Percentiles rank a stretch among this genome's conserved stretches.
These are phyloP conservation scores for Cladochytrium tenue DNA, from an alignment of 371 early-diverging fungal genomes.

Conservation along the genomic window DNA sequence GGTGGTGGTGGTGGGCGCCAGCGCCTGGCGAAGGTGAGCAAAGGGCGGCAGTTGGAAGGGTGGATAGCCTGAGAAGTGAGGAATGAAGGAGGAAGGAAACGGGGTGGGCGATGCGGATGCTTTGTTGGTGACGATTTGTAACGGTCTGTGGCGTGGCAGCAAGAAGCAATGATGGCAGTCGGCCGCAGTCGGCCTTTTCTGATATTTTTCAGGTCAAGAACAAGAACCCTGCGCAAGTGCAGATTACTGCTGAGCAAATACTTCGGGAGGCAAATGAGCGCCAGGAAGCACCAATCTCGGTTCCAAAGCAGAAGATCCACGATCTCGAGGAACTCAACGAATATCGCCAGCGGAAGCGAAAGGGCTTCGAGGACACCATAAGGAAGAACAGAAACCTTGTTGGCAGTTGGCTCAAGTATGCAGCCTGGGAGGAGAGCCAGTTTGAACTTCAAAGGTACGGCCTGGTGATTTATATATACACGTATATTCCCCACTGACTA, in stretches of 20 bases:
- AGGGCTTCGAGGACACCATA: conserved; percentile 91
- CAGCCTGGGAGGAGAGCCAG: conserved; percentile 92
- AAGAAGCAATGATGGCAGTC: too few relatives aligned
- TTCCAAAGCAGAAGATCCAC: conserved; percentile 87
- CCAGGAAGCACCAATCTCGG: conserved; percentile 71
- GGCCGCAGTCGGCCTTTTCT: too few relatives aligned
- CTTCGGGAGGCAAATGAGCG: conserved; percentile 92
- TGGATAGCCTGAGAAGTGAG: too few relatives aligned
- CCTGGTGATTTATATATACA: not conserved
- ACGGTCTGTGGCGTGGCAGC: too few relatives aligned
- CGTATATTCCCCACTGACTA: not conserved
- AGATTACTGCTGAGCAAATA: conserved; percentile 98
- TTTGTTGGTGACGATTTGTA: too few relatives aligned
- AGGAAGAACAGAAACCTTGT: conserved; percentile 81
- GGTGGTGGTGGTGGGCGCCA: too few relatives aligned
- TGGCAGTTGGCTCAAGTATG: conserved; percentile 93
- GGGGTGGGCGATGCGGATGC: too few relatives aligned
- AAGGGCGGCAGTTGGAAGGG: too few relatives aligned
- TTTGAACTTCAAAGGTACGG: conserved; percentile 70
- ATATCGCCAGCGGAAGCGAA: conserved; percentile 85
- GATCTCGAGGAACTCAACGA: conserved; percentile 91
- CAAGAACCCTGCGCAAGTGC: conserved; percentile 95
- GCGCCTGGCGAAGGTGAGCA: too few relatives aligned
- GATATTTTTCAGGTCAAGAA: conserved; percentile 94
- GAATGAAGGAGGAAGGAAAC: too few relatives aligned